A percentile compares a stretch with the other conserved stretches of the same genome.
phyloP scores from a whole-genome alignment of 495 filamentous ascomycete genomes.

The Penicillium waksmanii region DNA sequence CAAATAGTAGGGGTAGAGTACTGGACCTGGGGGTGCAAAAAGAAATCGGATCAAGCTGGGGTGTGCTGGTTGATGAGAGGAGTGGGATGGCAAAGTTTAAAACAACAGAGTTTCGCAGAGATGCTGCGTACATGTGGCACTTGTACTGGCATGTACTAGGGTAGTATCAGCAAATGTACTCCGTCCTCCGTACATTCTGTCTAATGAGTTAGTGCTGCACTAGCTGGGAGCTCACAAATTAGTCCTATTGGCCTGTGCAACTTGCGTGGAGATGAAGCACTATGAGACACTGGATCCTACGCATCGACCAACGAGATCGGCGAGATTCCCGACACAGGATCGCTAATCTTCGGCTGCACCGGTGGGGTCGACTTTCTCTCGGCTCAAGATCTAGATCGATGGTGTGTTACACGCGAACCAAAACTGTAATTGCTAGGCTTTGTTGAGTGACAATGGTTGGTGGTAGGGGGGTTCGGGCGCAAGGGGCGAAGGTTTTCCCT shows the following conservation, averaged over 20 bases:
- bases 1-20: background rate
- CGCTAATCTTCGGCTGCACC: background rate
- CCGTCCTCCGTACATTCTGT: background rate
- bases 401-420: background rate
- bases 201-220: background rate
- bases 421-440: background rate
- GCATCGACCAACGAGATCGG: constrained; percentile 3
- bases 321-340: constrained; percentile 5
- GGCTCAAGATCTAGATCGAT: background rate
- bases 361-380: background rate
- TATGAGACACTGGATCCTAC: background rate
- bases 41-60: background rate
- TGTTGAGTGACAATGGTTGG: background rate
- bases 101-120: constrained; percentile 5
- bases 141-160: background rate
- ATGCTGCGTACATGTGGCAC: constrained; percentile 1
- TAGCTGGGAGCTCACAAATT: background rate
- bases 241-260: background rate
- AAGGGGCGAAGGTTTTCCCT: background rate
- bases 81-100: constrained; percentile 2
- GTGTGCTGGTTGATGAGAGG: background rate
- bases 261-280: background rate
- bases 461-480: constrained; percentile 2
- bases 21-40: background rate
- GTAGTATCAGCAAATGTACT: constrained; percentile 1